phyloP scores from a whole-genome alignment of 495 filamentous ascomycete genomes.

The Clohesyomyces aquaticus region DNA sequence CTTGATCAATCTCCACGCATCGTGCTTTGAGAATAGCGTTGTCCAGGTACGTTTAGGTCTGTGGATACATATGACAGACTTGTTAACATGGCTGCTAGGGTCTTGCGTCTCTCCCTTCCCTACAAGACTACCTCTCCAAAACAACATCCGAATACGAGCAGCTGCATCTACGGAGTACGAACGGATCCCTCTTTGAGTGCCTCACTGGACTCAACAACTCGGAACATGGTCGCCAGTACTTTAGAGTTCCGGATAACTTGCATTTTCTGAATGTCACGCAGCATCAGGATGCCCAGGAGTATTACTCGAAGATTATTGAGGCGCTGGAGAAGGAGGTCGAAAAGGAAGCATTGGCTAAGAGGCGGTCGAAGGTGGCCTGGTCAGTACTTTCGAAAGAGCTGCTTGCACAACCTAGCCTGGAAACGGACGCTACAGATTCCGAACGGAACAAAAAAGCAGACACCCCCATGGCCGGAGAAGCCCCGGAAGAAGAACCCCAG shows the following conservation, averaged over 20 bases:
- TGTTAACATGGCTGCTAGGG: constrained; percentile 44
- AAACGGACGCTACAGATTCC: constrained; percentile 6
- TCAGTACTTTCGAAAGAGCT: constrained; percentile 48
- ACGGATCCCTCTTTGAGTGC: constrained; percentile 63
- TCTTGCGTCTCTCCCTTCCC: constrained; percentile 71
- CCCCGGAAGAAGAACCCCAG: not conserved
- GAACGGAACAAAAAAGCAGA: not conserved
- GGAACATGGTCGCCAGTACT: constrained; percentile 65
- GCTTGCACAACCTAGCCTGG: constrained; percentile 43
- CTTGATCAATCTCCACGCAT: constrained; percentile 88
- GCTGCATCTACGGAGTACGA: constrained; percentile 49
- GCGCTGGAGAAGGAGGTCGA: constrained; percentile 79
- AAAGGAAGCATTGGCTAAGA: constrained; percentile 51
- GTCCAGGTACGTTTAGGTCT: constrained; percentile 49
- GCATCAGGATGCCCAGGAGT: constrained; percentile 98
- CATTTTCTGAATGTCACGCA: constrained; percentile 91
- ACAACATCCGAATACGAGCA: constrained; percentile 51
- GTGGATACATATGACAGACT: not conserved
- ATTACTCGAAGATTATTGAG: constrained; percentile 86
- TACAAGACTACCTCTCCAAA: constrained; percentile 56
- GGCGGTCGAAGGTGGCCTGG: constrained; percentile 14
- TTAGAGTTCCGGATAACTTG: constrained; percentile 77
- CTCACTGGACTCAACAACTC: constrained; percentile 68
- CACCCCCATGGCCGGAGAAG: not conserved
- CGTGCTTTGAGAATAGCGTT: constrained; percentile 97